Conservation (phyloP, 2,329 filamentous ascomycete species). For the Nannizziopsis barbatae region DNA sequence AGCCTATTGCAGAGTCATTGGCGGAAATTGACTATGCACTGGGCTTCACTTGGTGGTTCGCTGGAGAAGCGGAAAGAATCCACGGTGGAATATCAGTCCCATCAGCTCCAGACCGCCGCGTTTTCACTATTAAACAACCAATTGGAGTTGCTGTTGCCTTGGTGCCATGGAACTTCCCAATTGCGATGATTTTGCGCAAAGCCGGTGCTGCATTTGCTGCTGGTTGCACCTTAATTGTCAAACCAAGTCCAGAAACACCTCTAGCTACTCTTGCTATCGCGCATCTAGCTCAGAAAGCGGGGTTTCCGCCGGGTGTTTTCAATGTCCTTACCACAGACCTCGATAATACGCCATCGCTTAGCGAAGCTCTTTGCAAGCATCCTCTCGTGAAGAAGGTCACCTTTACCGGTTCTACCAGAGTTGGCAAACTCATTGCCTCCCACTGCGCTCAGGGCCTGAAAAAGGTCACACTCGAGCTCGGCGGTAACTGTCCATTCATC, state of each 20-base stretch:
- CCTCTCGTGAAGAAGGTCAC: conserved; percentile 26
- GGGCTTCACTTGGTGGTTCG: conserved; percentile 71
- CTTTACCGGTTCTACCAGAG: conserved; percentile 27
- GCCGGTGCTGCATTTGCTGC: conserved; percentile 29
- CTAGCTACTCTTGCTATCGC: conserved; percentile 25
- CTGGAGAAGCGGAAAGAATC: conserved; percentile 61
- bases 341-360: conserved; percentile 23
- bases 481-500: conserved; percentile 35
- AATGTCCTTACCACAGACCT: conserved; percentile 28
- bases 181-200: conserved; percentile 52
- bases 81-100: conserved; percentile 68
- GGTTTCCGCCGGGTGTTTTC: conserved; percentile 26
- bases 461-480: conserved; percentile 36
- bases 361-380: conserved; percentile 25
- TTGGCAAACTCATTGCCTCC: conserved; percentile 26
- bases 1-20: conserved; percentile 63
- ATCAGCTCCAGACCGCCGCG: conserved; percentile 58
- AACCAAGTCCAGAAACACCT: conserved; percentile 29
- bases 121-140: conserved; percentile 70
- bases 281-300: conserved; percentile 26
- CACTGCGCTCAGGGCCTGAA: conserved; percentile 31
- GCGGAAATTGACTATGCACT: conserved; percentile 63
- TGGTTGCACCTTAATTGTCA: conserved; percentile 31
- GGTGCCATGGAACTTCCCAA: conserved; percentile 82
- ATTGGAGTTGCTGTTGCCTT: conserved; percentile 75